phyloP scores from a whole-genome alignment of 2,329 filamentous ascomycete species.

The Juglanconis juglandina region DNA sequence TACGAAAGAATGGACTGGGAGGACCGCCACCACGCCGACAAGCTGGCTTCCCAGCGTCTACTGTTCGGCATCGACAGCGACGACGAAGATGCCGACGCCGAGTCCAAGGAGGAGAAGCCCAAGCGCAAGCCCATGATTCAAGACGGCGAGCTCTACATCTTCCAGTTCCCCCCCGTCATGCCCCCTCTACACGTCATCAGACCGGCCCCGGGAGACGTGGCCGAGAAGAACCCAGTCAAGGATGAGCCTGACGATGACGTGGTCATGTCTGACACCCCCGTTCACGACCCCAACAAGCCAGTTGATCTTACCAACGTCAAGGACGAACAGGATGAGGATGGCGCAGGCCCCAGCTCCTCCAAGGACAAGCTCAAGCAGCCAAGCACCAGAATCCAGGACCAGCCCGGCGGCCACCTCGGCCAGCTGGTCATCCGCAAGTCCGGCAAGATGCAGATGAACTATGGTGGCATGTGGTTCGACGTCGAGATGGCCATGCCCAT shows the following conservation, averaged over 20 bases:
- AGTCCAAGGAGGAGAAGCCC: conserved; percentile 9
- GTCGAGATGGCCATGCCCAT: conserved; percentile 49
- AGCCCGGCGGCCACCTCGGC: conserved; percentile 56
- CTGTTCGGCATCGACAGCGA: conserved; percentile 24
- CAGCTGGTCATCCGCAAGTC: conserved; percentile 59
- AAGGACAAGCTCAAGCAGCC: conserved; percentile 31
- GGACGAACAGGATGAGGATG: conserved; percentile 25
- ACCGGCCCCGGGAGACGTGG: conserved; percentile 19
- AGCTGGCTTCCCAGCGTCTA: conserved; percentile 30
- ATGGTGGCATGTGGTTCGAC: conserved; percentile 56
- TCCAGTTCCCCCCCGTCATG: conserved; percentile 62
- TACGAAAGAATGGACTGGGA: conserved; percentile 25
- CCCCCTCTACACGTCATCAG: conserved; percentile 45
- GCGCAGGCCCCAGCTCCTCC: conserved; percentile 27
- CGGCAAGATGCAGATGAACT: conserved; percentile 59
- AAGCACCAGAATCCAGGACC: conserved; percentile 18
- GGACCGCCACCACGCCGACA: conserved; percentile 30
- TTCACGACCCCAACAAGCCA: conserved; percentile 22
- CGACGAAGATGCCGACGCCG: conserved; percentile 16
- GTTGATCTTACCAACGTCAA: conserved; percentile 41
- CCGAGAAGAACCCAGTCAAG: conserved; percentile 33
- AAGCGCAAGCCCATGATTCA: conserved; percentile 24
- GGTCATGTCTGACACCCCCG: conserved; percentile 34
- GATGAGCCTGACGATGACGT: conserved; percentile 38
- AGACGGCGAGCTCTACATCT: conserved; percentile 59